Conservation (phyloP, 352 stramenopile species). For the Globisporangium sylvaticum region DNA sequence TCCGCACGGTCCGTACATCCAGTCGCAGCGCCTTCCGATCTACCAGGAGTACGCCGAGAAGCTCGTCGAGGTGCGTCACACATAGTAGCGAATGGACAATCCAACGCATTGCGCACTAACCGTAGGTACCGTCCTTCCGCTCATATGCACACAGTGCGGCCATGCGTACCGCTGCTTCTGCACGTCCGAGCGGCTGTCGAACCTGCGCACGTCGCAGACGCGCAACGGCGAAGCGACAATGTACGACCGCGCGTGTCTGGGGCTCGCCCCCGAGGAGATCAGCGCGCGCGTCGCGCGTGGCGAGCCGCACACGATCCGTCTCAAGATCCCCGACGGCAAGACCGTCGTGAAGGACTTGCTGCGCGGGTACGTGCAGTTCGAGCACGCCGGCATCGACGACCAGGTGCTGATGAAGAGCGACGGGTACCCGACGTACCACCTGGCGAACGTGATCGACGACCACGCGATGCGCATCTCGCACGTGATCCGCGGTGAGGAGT, state of each 20-base stretch:
- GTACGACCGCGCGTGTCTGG: constrained; percentile 96
- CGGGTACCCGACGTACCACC: constrained; percentile 91
- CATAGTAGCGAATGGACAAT: not conserved
- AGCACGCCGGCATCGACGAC: constrained; percentile 87
- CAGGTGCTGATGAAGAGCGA: constrained; percentile 93
- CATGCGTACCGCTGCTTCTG: constrained; percentile 98
- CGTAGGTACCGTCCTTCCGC: not conserved
- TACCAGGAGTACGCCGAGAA: constrained; percentile 91
- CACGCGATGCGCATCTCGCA: constrained; percentile 96
- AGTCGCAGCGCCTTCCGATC: constrained; percentile 94
- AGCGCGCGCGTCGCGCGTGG: constrained; percentile 82
- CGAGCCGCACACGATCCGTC: constrained; percentile 90
- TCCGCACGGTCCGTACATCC: constrained; percentile 93
- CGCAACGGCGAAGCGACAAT: constrained; percentile 91
- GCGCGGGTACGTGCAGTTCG: constrained; percentile 91
- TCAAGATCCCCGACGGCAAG: constrained; percentile 93
- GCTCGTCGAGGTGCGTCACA: constrained; percentile 66
- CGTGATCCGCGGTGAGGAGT: constrained; percentile 96
- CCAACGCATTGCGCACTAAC: not conserved
- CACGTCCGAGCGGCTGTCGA: constrained; percentile 92
- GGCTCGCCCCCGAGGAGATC: constrained; percentile 88
- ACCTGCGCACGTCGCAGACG: constrained; percentile 86
- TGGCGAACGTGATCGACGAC: constrained; percentile 96
- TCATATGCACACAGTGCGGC: constrained; percentile 39
- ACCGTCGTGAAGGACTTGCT: constrained; percentile 95